Base-by-base conservation (phyloP, 192 early-diverging fungal species). In the Backusella morwellensis region DNA sequence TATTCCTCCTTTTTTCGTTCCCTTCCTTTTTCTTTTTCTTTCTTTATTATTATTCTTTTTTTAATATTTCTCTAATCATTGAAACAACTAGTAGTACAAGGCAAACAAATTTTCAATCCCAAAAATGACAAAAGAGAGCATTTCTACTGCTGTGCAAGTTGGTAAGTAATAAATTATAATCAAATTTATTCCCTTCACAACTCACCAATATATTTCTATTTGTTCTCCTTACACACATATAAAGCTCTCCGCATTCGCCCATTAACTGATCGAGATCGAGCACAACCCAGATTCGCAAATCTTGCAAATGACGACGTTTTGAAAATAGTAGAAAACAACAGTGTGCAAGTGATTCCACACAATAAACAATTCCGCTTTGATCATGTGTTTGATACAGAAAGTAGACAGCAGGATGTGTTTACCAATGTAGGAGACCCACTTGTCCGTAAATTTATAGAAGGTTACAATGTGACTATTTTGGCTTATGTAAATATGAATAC, bases 401-500 rank as follows among this genome's bases (percentile, higher is more conserved):
- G 70, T 66, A 70, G 52, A 21, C 79, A 80, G 44, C 59, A 73
- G 29, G 75, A 80, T 26, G 76, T 80, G 38, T 80, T 80, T 66
- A 41, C 66, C 4, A 73, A 63, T 56, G 66, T 80, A 40, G 79
- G 56, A 66, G 50, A 70, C 3, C 70, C 54, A 59, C 38, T 76
- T 35, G 72, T 80, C 40, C 75, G 71, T 42, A 80, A 80, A 75
- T 80, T 80, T 59, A 63, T 80, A n/a, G 70, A 80, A 85, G 97
- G 97, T 21, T 96, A 94, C 81, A 99, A 98, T 86, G 93, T 91
- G 41, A 98, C 97, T 3, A 93, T 99, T 70, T 86, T 99, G 17
- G 97, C 97, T 42, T 93, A 94, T 84, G 93, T 83, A 78, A 95
- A 9, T 35, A 12, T 23, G 66, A 34, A 23, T 26, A 88, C 66